Evolutionary conservation across 1,139 yeast genomes (phyloP).

Genomic region (Kodamaea ohmeri): DNA sequence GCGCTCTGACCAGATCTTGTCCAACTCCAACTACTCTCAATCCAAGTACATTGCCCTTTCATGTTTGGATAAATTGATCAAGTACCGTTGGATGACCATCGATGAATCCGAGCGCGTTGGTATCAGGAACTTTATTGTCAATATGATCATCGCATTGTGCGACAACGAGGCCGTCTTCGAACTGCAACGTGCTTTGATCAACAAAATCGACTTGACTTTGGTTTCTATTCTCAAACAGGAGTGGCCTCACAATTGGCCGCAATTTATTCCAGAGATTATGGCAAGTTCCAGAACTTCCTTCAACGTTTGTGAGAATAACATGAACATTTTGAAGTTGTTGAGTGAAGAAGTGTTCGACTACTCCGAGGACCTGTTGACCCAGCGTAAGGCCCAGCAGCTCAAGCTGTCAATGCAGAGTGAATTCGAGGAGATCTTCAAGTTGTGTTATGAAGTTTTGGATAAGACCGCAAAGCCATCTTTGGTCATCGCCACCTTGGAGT

Average conservation of each 20-base stretch:
- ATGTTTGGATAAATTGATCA: slow-evolving; percentile 83
- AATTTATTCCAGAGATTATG: slow-evolving; percentile 90
- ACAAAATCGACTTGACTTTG: slow-evolving; percentile 89
- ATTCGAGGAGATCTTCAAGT: slow-evolving; percentile 87
- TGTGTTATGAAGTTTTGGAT: slow-evolving; percentile 90
- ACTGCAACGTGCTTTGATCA: slow-evolving; percentile 77
- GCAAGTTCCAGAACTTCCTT: slow-evolving; percentile 79
- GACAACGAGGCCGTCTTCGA: slow-evolving; percentile 78
- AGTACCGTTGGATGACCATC: slow-evolving; percentile 89
- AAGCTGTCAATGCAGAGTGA: slow-evolving; percentile 85
- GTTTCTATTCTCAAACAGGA: slow-evolving; percentile 95
- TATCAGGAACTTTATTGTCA: slow-evolving; percentile 86
- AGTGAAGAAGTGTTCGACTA: slow-evolving; percentile 96
- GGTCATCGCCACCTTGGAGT: slow-evolving; percentile 79
- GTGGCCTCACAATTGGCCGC: slow-evolving; percentile 99
- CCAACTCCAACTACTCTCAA: slow-evolving; percentile 75
- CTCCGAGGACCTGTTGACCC: slow-evolving; percentile 93
- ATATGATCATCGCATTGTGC: slow-evolving; percentile 90
- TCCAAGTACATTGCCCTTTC: slow-evolving; percentile 90
- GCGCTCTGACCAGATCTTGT: slow-evolving; percentile 84
- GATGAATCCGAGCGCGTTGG: slow-evolving; percentile 86
- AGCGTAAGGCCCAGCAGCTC: slow-evolving; percentile 82
- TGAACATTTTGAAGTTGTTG: slow-evolving; percentile 83
- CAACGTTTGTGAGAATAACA: slow-evolving; percentile 95
- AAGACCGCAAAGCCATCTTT: slow-evolving; percentile 81